A percentile compares a stretch with the other conserved stretches of the same genome.
These are phyloP conservation scores for Entonaema liquescens DNA, from an alignment of 495 filamentous ascomycete species.

Conservation along the genomic window DNA sequence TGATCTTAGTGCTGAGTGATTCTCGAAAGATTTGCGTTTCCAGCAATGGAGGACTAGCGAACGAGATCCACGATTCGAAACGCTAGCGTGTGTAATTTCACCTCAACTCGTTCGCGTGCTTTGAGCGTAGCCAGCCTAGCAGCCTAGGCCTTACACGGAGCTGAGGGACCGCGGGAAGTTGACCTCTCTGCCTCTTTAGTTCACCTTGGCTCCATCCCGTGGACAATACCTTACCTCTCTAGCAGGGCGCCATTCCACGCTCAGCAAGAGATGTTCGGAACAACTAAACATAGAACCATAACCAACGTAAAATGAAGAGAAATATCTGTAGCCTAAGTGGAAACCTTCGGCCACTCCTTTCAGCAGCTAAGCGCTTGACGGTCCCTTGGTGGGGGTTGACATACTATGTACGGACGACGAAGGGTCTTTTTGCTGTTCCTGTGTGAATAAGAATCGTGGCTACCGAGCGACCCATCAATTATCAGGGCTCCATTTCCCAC, in stretches of 20 bases:
- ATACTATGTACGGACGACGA: conserved; percentile 10
- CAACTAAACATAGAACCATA: conserved; percentile 20
- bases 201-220: neutral
- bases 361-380: conserved; percentile 21
- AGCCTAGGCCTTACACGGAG: neutral
- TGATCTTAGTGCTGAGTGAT: neutral
- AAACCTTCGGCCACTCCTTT: conserved; percentile 36
- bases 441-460: conserved; percentile 8
- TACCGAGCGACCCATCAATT: conserved; percentile 11
- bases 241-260: conserved; percentile 28
- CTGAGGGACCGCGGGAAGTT: neutral
- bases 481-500: conserved; percentile 1
- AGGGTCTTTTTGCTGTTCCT: conserved; percentile 2
- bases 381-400: conserved; percentile 37
- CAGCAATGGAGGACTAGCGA: conserved; percentile 1
- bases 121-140: neutral
- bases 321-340: conserved; percentile 31
- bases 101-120: conserved; percentile 27
- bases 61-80: conserved; percentile 36
- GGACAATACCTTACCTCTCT: neutral
- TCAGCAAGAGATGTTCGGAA: conserved; percentile 12
- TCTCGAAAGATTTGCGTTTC: conserved; percentile 15
- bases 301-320: conserved; percentile 25
- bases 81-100: conserved; percentile 31
- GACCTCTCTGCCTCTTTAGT: neutral